Conservation (phyloP, 1,284 basidiomycete genomes). For the Wolfiporia cocos region DNA sequence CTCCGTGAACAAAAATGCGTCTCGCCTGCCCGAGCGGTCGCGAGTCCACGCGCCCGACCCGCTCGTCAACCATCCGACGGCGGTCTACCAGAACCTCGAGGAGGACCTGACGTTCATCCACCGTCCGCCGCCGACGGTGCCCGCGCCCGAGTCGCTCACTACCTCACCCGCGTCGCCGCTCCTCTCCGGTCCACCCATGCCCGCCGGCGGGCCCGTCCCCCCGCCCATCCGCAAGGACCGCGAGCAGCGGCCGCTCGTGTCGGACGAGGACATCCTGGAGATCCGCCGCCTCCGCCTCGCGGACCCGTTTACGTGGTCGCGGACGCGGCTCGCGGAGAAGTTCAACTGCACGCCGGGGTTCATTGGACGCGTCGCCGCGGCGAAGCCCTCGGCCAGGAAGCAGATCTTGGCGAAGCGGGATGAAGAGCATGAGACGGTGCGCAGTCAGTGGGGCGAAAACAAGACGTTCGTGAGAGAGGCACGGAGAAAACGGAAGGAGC, state of each 20-base stretch:
- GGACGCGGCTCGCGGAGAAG: constrained; percentile 27
- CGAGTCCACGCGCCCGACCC: constrained; percentile 63
- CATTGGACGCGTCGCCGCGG: constrained; percentile 28
- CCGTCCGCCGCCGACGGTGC: constrained; percentile 67
- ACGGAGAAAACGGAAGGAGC: constrained; percentile 29
- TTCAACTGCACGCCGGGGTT: constrained; percentile 32
- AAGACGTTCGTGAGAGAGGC: constrained; percentile 26
- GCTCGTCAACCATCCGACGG: constrained; percentile 49
- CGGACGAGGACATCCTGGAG: constrained; percentile 46
- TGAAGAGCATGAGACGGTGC: constrained; percentile 23
- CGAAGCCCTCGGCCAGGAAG: constrained; percentile 20
- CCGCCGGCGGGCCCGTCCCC: constrained; percentile 35
- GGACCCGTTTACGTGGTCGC: constrained; percentile 29
- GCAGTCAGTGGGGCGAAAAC: constrained; percentile 31
- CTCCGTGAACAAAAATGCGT: constrained; percentile 31
- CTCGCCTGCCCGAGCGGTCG: constrained; percentile 44
- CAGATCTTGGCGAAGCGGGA: constrained; percentile 23
- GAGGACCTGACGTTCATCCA: constrained; percentile 70
- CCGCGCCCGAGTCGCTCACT: constrained; percentile 63
- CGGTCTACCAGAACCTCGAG: constrained; percentile 46
- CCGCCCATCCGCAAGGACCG: constrained; percentile 33
- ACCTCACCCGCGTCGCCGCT: constrained; percentile 65
- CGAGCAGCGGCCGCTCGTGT: constrained; percentile 32
- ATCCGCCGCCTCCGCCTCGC: constrained; percentile 48
- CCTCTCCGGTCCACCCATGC: constrained; percentile 32